These are phyloP conservation scores for Blastobotrys apis DNA, from an alignment of 1,139 yeast species.

Conservation along the genomic window DNA sequence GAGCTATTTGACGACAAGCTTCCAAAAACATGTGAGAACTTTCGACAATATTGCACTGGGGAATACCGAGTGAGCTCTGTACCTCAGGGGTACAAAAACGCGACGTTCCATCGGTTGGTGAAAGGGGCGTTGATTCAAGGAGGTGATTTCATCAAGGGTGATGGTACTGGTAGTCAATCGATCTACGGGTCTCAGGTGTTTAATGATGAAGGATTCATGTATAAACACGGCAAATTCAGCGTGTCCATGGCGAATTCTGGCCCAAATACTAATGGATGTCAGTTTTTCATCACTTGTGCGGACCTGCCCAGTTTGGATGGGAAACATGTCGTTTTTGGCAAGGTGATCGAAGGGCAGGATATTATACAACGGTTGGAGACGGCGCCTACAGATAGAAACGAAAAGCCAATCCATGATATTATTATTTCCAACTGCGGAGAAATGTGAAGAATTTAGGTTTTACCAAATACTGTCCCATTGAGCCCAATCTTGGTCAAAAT, in stretches of 20 bases:
- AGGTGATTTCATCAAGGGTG: slow-evolving; percentile 42
- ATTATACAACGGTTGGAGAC: slow-evolving; percentile 67
- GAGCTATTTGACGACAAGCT: slow-evolving; percentile 41
- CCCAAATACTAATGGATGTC: slow-evolving; percentile 42
- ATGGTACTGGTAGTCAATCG: slow-evolving; percentile 44
- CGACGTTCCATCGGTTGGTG: slow-evolving; percentile 78
- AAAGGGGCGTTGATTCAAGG: slow-evolving; percentile 64
- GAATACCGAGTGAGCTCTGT: slow-evolving; percentile 40
- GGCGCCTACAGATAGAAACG: slow-evolving; percentile 58
- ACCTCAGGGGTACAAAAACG: slow-evolving; percentile 66
- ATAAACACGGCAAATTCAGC: slow-evolving; percentile 50
- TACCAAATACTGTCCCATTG: slow-evolving; percentile 5
- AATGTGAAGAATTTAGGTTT: slow-evolving; percentile 28
- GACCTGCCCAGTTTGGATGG: slow-evolving; percentile 35
- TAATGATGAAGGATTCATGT: slow-evolving; percentile 77
- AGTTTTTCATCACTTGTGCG: slow-evolving; percentile 37
- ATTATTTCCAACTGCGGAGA: slow-evolving; percentile 38
- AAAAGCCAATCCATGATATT: slow-evolving; percentile 49
- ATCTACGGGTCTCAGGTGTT: slow-evolving; percentile 59
- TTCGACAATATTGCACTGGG: slow-evolving; percentile 54
- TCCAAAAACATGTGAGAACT: slow-evolving; percentile 51
- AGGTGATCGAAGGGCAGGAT: slow-evolving; percentile 50
- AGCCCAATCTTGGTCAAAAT: slow-evolving; percentile 6
- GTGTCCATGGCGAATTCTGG: slow-evolving; percentile 46
- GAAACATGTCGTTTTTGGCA: slow-evolving; percentile 41